Evolutionary conservation across 2,329 filamentous ascomycete species (phyloP).

Genomic region (Talaromyces pinophilus): DNA sequence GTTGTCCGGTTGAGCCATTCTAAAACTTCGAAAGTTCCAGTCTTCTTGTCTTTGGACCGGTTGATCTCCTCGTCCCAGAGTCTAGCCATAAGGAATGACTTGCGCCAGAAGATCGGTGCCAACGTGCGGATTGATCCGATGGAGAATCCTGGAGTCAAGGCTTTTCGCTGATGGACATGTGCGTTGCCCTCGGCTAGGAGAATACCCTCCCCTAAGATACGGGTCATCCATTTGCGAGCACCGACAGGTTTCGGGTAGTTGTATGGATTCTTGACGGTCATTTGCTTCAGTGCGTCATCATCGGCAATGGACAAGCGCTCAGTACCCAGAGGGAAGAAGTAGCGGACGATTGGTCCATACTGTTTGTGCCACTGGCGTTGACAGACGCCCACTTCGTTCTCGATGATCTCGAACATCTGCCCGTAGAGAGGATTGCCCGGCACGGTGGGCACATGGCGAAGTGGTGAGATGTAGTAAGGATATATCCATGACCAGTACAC

Average conservation of each 20-base stretch:
- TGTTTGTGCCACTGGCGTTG: conserved; percentile 48
- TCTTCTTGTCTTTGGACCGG: conserved; percentile 29
- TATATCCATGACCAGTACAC: conserved; percentile 37
- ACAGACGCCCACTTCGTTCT: conserved; percentile 45
- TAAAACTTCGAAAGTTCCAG: conserved; percentile 40
- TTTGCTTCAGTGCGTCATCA: conserved; percentile 48
- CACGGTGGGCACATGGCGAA: conserved; percentile 48
- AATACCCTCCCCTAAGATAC: conserved; percentile 49
- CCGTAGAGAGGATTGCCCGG: conserved; percentile 47
- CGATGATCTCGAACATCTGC: conserved; percentile 47
- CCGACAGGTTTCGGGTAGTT: conserved; percentile 44
- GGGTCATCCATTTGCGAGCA: conserved; percentile 46
- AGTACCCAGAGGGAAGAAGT: conserved; percentile 51
- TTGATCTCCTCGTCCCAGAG: conserved; percentile 43
- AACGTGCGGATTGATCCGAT: conserved; percentile 43
- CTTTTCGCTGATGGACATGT: conserved; percentile 47
- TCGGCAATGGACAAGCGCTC: conserved; percentile 49
- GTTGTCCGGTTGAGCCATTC: conserved; percentile 50
- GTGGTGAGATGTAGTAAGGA: conserved; percentile 46
- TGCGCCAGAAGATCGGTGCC: conserved; percentile 46
- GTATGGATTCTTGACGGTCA: conserved; percentile 48
- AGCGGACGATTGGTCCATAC: conserved; percentile 48
- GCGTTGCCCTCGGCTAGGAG: conserved; percentile 47
- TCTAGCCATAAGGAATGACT: conserved; percentile 47
- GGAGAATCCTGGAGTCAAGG: conserved; percentile 43